Evolutionary conservation across 148 eudicot genomes (phyloP).

Genomic region (Cornus kousa): DNA sequence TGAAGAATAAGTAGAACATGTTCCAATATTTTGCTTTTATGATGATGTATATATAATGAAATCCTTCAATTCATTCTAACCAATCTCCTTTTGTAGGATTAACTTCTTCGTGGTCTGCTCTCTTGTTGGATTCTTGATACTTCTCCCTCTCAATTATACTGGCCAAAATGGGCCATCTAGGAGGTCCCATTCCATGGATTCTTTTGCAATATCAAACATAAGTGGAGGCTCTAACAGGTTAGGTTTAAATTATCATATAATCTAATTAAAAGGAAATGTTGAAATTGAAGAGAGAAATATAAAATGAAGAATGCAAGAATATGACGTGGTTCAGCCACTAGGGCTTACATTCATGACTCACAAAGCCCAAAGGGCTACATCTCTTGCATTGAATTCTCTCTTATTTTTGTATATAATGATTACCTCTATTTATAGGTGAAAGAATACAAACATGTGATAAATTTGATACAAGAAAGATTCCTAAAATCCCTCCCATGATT

Average conservation of each 20-base stretch:
- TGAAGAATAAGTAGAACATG: background rate
- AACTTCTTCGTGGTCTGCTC: conserved; percentile 74
- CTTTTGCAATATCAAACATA: conserved; percentile 76
- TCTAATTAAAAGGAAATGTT: background rate
- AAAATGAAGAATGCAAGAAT: no score
- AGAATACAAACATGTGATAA: no score
- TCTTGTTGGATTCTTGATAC: conserved; percentile 61
- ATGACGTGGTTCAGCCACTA: no score
- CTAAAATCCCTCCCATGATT: no score
- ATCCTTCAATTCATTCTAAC: background rate
- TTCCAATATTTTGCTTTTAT: background rate
- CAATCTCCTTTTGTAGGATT: conserved; percentile 54
- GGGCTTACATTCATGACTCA: no score
- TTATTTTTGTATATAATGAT: no score
- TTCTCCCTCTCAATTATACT: conserved; percentile 68
- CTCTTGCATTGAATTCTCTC: no score
- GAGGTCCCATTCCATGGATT: conserved; percentile 54
- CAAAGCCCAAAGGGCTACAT: no score
- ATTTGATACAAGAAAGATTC: no score
- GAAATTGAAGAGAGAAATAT: no score
- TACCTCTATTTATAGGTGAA: no score
- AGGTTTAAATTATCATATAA: conserved; percentile 7
- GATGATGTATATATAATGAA: background rate
- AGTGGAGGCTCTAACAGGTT: conserved; percentile 70
- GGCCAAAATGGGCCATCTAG: conserved; percentile 29